Evolutionary conservation across 192 early-diverging fungal genomes (phyloP).

Genomic region (Spizellomyces punctatus): DNA sequence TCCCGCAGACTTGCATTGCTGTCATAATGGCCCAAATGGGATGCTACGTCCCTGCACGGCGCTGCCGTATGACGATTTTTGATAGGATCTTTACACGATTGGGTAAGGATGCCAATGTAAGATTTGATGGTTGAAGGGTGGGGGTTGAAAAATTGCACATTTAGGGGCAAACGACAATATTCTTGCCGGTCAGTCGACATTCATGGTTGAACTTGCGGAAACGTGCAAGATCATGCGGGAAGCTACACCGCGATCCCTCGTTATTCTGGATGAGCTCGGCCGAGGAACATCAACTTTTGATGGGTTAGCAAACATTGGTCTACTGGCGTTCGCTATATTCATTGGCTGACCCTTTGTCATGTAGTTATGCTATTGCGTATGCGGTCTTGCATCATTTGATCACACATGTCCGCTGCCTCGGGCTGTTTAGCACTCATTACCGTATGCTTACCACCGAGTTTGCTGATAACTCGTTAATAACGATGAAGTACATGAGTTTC

Average conservation of each 20-base stretch:
- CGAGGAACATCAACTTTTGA: conserved; percentile 96
- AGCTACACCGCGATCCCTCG: conserved; percentile 86
- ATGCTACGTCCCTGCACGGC: conserved; percentile 87
- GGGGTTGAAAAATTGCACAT: neutral
- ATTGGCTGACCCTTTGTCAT: neutral
- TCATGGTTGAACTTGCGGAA: conserved; percentile 94
- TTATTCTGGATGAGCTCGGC: conserved; percentile 97
- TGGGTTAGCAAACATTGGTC: conserved; percentile 51
- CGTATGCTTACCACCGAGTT: conserved; percentile 88
- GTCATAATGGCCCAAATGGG: conserved; percentile 97
- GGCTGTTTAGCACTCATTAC: conserved; percentile 97
- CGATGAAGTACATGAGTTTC: conserved; percentile 83
- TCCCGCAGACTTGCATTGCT: conserved; percentile 75
- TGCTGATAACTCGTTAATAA: conserved; percentile 70
- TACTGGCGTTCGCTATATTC: neutral
- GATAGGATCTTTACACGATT: conserved; percentile 97
- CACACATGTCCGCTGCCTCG: conserved; percentile 80
- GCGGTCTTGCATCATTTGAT: conserved; percentile 85
- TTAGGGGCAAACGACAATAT: conserved; percentile 93
- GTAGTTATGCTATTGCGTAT: conserved; percentile 84
- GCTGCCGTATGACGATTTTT: conserved; percentile 74
- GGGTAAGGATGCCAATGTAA: conserved; percentile 38
- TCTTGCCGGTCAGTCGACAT: conserved; percentile 91
- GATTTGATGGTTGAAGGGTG: neutral
- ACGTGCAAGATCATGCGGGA: conserved; percentile 90